Evolutionary conservation across 176 grass and related monocot species (phyloP).

Genomic region (Secale cereale): DNA sequence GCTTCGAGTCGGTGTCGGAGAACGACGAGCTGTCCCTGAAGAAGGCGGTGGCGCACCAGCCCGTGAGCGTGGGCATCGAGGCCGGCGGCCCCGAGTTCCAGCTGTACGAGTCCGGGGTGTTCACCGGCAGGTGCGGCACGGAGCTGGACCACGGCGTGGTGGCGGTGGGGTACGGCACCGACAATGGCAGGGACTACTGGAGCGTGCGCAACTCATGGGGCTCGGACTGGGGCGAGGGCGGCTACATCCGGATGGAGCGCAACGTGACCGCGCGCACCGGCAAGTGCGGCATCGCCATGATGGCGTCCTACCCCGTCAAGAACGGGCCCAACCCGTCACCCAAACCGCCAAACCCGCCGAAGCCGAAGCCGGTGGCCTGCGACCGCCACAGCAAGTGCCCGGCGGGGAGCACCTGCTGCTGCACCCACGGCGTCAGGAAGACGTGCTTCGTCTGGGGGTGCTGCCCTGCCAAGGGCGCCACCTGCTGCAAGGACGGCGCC

Average conservation of each 20-base stretch:
- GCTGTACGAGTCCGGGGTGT: not conserved
- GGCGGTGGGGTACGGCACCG: not conserved
- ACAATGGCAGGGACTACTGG: not conserved
- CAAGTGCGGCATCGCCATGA: conserved; percentile 75
- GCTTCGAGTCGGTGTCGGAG: not conserved
- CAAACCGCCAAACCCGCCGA: not conserved
- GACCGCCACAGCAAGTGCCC: not conserved
- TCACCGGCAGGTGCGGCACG: not conserved
- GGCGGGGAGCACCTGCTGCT: not conserved
- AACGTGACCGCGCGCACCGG: conserved; percentile 23
- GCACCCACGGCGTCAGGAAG: not conserved
- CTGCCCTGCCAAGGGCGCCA: not conserved
- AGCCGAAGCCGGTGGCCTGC: not conserved
- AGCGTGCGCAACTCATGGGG: not conserved
- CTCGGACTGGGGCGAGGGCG: not conserved
- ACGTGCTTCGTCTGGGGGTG: not conserved
- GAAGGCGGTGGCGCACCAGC: not conserved
- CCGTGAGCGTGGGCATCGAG: not conserved
- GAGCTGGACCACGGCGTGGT: not conserved
- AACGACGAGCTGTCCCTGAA: not conserved
- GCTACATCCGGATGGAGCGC: conserved; percentile 7
- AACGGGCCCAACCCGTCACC: conserved; percentile 41
- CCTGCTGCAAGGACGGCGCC: not conserved
- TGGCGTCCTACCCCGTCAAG: conserved; percentile 65
- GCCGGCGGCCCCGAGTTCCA: not conserved